Conservation (phyloP, 23 red algal genomes). For the Gracilaria vermiculophylla region DNA sequence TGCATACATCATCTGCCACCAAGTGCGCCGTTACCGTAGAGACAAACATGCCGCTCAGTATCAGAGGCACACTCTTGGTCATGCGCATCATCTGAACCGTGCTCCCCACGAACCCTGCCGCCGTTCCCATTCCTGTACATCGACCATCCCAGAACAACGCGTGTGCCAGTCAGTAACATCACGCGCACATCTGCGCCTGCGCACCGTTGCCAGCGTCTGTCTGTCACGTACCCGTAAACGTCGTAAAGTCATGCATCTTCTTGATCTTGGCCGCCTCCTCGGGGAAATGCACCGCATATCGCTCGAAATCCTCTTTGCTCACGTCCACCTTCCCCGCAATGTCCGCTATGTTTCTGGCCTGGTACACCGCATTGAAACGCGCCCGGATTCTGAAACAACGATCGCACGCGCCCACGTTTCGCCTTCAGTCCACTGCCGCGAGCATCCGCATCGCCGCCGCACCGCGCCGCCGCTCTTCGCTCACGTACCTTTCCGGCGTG, state of each 20-base stretch:
- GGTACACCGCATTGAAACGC: constrained; percentile 38
- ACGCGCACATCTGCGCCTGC: background rate
- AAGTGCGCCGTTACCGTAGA: background rate
- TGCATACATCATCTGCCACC: constrained; percentile 27
- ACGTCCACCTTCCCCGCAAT: background rate
- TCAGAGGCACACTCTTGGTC: constrained; percentile 18
- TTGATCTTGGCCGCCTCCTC: constrained; percentile 41
- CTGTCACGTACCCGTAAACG: constrained; percentile 12
- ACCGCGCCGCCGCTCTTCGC: background rate
- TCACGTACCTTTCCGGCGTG: constrained; percentile 10
- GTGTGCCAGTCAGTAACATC: background rate
- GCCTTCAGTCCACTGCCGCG: no score
- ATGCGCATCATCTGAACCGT: constrained; percentile 16
- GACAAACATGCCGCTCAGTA: constrained; percentile 12
- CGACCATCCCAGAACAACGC: background rate
- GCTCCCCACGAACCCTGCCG: constrained; percentile 17
- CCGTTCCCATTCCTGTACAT: background rate
- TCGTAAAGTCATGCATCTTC: background rate
- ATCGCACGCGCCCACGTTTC: background rate
- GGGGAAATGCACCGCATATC: constrained; percentile 17
- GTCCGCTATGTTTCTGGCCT: background rate
- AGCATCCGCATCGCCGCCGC: no score
- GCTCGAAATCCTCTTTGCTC: background rate
- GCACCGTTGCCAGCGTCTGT: background rate
- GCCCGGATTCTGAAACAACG: background rate